Conservation (phyloP, 148 eudicot genomes). For the Silene uniflora region DNA sequence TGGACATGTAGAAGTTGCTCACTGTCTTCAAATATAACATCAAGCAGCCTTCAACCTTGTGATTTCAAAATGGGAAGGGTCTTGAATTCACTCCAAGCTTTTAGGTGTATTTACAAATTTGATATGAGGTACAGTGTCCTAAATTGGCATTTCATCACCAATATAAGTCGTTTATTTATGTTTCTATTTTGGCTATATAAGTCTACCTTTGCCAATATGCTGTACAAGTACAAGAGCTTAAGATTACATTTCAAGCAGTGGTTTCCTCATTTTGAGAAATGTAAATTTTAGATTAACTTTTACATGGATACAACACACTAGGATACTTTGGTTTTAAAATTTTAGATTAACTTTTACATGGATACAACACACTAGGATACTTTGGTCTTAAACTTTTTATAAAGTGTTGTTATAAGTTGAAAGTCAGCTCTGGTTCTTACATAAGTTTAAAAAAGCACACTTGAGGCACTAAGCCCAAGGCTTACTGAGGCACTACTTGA, state of each 20-base stretch:
- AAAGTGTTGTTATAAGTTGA: neutral
- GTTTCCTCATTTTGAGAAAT: neutral
- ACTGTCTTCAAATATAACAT: constrained; percentile 69
- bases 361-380: neutral
- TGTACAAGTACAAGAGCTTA: neutral
- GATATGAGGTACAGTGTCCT: constrained; percentile 55
- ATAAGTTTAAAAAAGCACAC: too few species aligned
- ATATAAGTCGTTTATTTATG: neutral
- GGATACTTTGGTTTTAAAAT: neutral
- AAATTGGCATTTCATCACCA: neutral
- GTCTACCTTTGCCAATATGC: neutral
- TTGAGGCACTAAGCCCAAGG: too few species aligned
- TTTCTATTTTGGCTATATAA: neutral
- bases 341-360: too few species aligned
- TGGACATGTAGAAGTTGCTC: constrained; percentile 85
- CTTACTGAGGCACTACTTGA: too few species aligned
- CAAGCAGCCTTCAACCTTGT: constrained; percentile 86
- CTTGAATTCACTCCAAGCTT: constrained; percentile 62
- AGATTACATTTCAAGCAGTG: neutral
- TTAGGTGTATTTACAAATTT: constrained; percentile 67
- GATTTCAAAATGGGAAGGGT: constrained; percentile 89
- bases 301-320: neutral
- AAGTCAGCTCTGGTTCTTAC: neutral
- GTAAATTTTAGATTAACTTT: too few species aligned
- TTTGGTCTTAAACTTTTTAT: neutral